Evolutionary conservation across 495 filamentous ascomycete species (phyloP).

Genomic region (Cercophora scortea): DNA sequence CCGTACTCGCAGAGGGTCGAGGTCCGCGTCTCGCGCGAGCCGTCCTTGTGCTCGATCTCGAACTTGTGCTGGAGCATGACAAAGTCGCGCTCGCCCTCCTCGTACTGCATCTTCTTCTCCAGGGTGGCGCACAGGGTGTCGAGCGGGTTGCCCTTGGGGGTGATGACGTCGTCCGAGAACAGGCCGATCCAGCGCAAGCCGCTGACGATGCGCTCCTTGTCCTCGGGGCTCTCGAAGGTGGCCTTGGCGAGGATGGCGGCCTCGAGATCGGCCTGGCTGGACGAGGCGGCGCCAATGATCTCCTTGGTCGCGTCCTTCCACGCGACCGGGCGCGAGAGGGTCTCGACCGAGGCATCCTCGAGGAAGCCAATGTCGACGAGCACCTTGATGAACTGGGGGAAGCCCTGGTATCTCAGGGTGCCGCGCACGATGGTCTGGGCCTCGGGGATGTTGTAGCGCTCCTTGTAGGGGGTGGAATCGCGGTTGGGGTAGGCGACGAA

Average conservation of each 20-base stretch:
- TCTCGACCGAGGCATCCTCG: slow-evolving; percentile 51
- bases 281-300: slow-evolving; percentile 58
- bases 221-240: slow-evolving; percentile 58
- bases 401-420: slow-evolving; percentile 77
- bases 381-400: slow-evolving; percentile 78
- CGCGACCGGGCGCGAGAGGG: slow-evolving; percentile 51
- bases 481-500: slow-evolving; percentile 94
- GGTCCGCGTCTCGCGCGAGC: slow-evolving; percentile 61
- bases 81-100: slow-evolving; percentile 74
- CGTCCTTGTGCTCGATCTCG: slow-evolving; percentile 74
- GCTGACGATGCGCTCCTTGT: slow-evolving; percentile 66
- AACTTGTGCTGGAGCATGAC: slow-evolving; percentile 86
- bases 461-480: slow-evolving; percentile 77
- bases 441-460: slow-evolving; percentile 88
- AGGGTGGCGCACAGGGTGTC: slow-evolving; percentile 87
- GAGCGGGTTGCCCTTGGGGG: slow-evolving; percentile 68
- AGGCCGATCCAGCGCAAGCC: slow-evolving; percentile 83
- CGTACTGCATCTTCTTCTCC: slow-evolving; percentile 89
- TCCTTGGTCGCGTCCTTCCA: slow-evolving; percentile 80
- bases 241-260: slow-evolving; percentile 69
- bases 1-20: slow-evolving; percentile 85
- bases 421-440: slow-evolving; percentile 61
- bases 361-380: slow-evolving; percentile 89
- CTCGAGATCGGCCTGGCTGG: slow-evolving; percentile 56
- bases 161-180: slow-evolving; percentile 67